Evolutionary conservation across 306 rosid genomes (phyloP), one percentile per base, ranked within the genome.

Genomic region (Astragalus membranaceus): DNA sequence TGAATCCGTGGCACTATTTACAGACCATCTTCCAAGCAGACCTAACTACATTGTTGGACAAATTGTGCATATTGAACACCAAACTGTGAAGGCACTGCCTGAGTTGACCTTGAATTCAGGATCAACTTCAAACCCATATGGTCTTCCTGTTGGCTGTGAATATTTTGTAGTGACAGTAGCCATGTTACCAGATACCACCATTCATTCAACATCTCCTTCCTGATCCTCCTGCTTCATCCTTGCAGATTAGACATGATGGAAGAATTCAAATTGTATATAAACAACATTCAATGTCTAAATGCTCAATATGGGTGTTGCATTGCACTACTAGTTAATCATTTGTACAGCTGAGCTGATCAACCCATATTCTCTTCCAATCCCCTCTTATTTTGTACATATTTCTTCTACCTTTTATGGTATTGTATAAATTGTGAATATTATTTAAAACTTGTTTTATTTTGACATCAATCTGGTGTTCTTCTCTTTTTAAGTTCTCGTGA

Each of bases 141-240:
- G 91, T 89, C 93, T 91, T 83, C 95, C 97, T n/a, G 76, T 85
- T 74, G 99, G 99, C 67, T 87, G 96, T 86, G 99, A 95, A 91
- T 95, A 83, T 82, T 95, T 87, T 64, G 74, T 95, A 69, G 99
- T 91, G 81, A 95, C 99, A 57, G 83, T 91, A 85, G 99, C 99
- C 51, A 89, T 95, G 96, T 87, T 95, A 85, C 99, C 99, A 16
- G 99, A 83, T 79, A 83, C 86, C 79, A 73, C 87, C 59, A 87
- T 95, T 95, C 95, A 88, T 89, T 86, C 96, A 72, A 68, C 95
- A 48, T 69, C 96, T 74, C 77, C 97, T 95, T 95, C 99, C 96
- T 95, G 99, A 95, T 89, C 91, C 85, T 84, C 89, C 51, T 73
- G 91, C 89, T 55, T 73, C 76, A 62, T 79, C 75, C 52, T 72